Percentiles rank a stretch among this genome's conserved stretches.
Conservation (phyloP, 164 flowering plant species). For the Kingdonia uniflora region DNA sequence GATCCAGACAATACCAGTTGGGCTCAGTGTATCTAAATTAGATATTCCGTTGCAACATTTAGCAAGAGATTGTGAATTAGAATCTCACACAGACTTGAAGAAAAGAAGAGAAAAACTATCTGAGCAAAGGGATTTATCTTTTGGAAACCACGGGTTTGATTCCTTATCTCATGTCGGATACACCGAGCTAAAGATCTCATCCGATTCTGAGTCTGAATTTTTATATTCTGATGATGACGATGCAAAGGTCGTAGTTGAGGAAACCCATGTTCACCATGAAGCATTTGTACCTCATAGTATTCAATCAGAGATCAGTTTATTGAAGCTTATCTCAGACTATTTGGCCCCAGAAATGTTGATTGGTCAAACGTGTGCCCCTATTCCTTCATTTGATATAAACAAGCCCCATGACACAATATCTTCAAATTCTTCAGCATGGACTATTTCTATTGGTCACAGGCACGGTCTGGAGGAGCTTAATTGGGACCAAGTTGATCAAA, state of each 20-base stretch:
- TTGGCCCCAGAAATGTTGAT: slow-evolving; percentile 12
- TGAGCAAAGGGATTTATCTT: slow-evolving; percentile 10
- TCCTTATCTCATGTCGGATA: slow-evolving; percentile 48
- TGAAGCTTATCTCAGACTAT: slow-evolving; percentile 1
- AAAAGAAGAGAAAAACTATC: slow-evolving; percentile 31
- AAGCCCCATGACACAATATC: slow-evolving; percentile 14
- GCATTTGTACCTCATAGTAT: slow-evolving; percentile 10
- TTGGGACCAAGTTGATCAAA: slow-evolving; percentile 29
- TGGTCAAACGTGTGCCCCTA: slow-evolving; percentile 4
- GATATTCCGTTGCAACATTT: slow-evolving; percentile 32
- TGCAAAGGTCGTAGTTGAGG: slow-evolving; percentile 10
- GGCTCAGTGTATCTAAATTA: slow-evolving; percentile 20
- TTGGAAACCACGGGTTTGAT: slow-evolving; percentile 20
- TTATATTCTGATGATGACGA: slow-evolving; percentile 53
- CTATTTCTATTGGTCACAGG: slow-evolving; percentile 2
- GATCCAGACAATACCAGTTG: slow-evolving; percentile 20
- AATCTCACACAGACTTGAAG: slow-evolving; percentile 23
- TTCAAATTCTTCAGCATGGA: slow-evolving; percentile 12
- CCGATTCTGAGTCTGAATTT: slow-evolving; percentile 65
- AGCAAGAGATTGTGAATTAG: slow-evolving; percentile 14
- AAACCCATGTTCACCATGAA: slow-evolving; percentile 10
- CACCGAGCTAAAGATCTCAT: slow-evolving; percentile 44
- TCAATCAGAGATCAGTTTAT: slow-evolving; percentile 4
- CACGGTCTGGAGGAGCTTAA: slow-evolving; percentile 34
- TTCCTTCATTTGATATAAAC: slow-evolving; percentile 12